Evolutionary conservation across 176 grass and related monocot genomes (phyloP).

Genomic region (Phoenix dactylifera): DNA sequence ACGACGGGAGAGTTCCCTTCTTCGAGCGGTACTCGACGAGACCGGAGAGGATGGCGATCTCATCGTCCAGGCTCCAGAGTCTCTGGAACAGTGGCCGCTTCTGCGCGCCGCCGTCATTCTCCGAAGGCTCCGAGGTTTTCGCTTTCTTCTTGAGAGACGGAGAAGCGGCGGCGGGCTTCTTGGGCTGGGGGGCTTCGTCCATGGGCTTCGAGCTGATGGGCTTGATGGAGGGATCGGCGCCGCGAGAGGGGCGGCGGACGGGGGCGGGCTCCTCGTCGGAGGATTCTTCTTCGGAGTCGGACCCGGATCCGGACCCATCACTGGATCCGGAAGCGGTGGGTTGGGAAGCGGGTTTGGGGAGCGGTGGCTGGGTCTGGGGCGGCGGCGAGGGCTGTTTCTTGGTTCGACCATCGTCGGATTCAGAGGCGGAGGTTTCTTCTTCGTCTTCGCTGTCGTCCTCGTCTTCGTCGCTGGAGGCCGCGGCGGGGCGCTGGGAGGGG

Average conservation of each 20-base stretch:
- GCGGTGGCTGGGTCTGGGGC: constrained; percentile 17
- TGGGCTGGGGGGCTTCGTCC: constrained; percentile 18
- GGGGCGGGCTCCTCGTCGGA: constrained; percentile 25
- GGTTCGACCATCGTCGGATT: constrained; percentile 5
- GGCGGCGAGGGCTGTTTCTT: constrained; percentile 1
- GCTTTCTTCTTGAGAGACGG: constrained; percentile 40
- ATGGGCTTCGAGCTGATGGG: constrained; percentile 60
- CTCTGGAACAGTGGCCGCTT: constrained; percentile 31
- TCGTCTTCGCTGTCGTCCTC: constrained; percentile 33
- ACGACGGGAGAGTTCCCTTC: constrained; percentile 30
- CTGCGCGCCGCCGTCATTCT: background rate
- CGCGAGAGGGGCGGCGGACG: constrained; percentile 26
- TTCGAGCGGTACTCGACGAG: constrained; percentile 36
- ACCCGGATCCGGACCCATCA: background rate
- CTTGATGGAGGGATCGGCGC: constrained; percentile 47
- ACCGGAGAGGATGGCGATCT: constrained; percentile 51
- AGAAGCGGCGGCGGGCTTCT: constrained; percentile 10
- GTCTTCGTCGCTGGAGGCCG: constrained; percentile 15
- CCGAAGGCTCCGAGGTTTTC: constrained; percentile 10
- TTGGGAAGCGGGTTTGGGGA: constrained; percentile 22
- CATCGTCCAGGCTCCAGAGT: constrained; percentile 44
- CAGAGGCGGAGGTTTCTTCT: constrained; percentile 16
- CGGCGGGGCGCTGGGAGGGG: background rate
- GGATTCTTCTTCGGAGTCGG: constrained; percentile 27
- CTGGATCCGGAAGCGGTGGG: background rate